Base-by-base conservation (phyloP, 106 monocot species). In the Acorus calamus region DNA sequence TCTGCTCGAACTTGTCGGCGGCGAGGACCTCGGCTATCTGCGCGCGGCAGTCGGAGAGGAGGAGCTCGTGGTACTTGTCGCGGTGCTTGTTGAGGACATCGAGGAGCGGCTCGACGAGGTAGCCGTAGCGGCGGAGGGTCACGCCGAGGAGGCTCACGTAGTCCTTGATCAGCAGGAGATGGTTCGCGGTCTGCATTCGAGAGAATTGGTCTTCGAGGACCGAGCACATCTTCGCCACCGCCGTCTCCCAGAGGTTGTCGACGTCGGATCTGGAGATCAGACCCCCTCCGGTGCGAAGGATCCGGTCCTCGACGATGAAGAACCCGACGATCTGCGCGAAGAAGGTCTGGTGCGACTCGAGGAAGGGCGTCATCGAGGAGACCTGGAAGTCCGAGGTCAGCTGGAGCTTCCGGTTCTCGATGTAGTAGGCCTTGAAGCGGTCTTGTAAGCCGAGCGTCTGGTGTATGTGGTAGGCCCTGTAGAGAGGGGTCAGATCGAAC, bases 311-410 rank as follows among this genome's bases (percentile, higher is more conserved):
- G 2, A 98, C 80, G 54, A 98, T 92, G 79, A 98, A 98, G 73
- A 98, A 98, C 1, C 98, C 98, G 2, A 92, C 98, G 46, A 98
- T 88, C 79, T 98, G 98, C 3, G 92, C 80, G 59, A 98, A 98
- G 78, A 98, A 98, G 5, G 83, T 88, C 77, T 98, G 98, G 66
- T 98, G 98, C 8, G 98, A 98, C 58, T 98, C 92, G 10, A 98
- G 83, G 69, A 98, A 98, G 8, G 87, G 85, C 2, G 92, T 85
- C 78, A 86, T 83, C 6, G 98, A 85, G 5, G 85, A 83, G 4
- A 98, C 88, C 79, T 98, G 92, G 66, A 92, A 98, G 55, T 98
- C 98, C 3, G 98, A 92, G 8, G 98, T 92, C 11, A 98, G 85
- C 83, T 98, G 98, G 59, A 98, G 83, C 77, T 98, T 98, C 61